phyloP scores from a whole-genome alignment of 179 eudicot genomes.

The Camellia oleifera region DNA sequence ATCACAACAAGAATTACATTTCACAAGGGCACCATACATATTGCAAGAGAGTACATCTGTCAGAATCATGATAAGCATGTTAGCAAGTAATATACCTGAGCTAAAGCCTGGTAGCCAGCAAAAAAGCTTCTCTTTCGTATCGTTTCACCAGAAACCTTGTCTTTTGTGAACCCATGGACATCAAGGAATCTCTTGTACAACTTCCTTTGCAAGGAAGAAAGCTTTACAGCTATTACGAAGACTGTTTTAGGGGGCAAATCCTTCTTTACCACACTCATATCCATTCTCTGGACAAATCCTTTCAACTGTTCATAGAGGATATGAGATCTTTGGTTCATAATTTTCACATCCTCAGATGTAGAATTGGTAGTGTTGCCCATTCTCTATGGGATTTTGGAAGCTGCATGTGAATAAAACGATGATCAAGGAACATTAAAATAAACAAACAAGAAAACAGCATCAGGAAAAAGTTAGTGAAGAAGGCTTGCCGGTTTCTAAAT shows the following conservation, averaged over 20 bases:
- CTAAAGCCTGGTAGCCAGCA: slow-evolving; percentile 92
- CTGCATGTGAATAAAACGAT: slow-evolving; percentile 42
- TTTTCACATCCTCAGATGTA: slow-evolving; percentile 85
- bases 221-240: slow-evolving; percentile 92
- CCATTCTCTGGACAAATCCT: slow-evolving; percentile 99
- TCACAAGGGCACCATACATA: background rate
- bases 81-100: slow-evolving; percentile 57
- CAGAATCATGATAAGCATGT: slow-evolving; percentile 6
- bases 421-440: slow-evolving; percentile 15
- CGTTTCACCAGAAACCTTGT: slow-evolving; percentile 63
- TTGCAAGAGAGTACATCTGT: background rate
- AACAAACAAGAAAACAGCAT: background rate
- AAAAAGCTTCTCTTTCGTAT: slow-evolving; percentile 58
- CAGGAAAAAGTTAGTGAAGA: background rate
- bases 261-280: slow-evolving; percentile 91
- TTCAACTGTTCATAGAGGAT: slow-evolving; percentile 89
- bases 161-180: slow-evolving; percentile 76
- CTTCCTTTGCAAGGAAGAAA: slow-evolving; percentile 77
- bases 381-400: slow-evolving; percentile 94
- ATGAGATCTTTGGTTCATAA: slow-evolving; percentile 98
- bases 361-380: slow-evolving; percentile 98
- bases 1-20: background rate
- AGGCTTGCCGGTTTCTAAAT: slow-evolving; percentile 86
- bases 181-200: slow-evolving; percentile 84
- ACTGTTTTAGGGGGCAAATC: slow-evolving; percentile 97